A percentile compares a stretch with the other conserved stretches of the same genome.
These are phyloP conservation scores for Chlorophyllum brunneum DNA, from an alignment of 768 basidiomycete genomes.

Conservation along the genomic window DNA sequence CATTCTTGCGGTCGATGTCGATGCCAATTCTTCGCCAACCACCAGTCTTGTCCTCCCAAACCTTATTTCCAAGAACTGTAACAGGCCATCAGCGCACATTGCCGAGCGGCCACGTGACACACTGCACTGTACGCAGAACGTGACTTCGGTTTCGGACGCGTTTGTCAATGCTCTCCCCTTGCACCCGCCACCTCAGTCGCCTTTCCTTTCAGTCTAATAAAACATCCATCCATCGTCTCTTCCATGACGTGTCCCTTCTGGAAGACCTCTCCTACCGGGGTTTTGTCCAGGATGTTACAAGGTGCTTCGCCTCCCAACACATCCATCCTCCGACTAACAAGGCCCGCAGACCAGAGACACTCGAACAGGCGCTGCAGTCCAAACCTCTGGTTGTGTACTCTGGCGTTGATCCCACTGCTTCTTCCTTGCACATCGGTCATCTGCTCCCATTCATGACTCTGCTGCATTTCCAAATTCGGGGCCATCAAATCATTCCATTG, in stretches of 20 bases:
- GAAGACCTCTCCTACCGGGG: constrained; percentile 43
- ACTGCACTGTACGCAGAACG: not conserved
- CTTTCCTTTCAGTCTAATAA: not conserved
- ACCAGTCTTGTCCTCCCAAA: constrained; percentile 24
- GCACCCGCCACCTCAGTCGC: not conserved
- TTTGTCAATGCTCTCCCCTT: not conserved
- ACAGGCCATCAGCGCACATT: constrained; percentile 26
- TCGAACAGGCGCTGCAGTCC: constrained; percentile 32
- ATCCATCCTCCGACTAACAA: not conserved
- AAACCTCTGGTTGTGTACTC: constrained; percentile 64
- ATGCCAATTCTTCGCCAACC: constrained; percentile 18
- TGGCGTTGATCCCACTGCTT: constrained; percentile 92
- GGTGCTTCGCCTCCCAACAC: constrained; percentile 22
- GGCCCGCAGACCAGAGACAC: constrained; percentile 34
- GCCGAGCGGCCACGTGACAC: no score
- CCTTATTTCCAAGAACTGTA: constrained; percentile 45
- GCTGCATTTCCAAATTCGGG: constrained; percentile 84
- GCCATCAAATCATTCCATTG: constrained; percentile 79
- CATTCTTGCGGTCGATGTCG: constrained; percentile 50
- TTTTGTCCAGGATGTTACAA: constrained; percentile 45
- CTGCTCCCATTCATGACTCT: constrained; percentile 83
- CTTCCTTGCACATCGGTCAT: constrained; percentile 90
- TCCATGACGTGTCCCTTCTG: constrained; percentile 24
- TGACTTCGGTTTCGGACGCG: constrained; percentile 1
- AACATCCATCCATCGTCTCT: not conserved